These are phyloP conservation scores for Oryza glumipatula DNA, from an alignment of 176 grass and related monocot genomes.

Conservation along the genomic window DNA sequence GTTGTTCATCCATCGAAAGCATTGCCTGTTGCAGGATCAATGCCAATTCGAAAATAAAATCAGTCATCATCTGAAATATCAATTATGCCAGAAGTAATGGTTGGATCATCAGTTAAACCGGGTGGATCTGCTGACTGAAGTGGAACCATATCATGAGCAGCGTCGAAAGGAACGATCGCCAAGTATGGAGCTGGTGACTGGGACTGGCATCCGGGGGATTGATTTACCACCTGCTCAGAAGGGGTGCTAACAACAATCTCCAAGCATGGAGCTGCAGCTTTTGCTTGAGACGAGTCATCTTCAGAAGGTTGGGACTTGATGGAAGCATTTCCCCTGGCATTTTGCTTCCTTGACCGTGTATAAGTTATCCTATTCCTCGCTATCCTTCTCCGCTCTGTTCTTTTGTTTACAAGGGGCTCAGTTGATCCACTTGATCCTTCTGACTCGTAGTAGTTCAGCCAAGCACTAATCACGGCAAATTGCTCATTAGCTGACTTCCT, in stretches of 20 bases:
- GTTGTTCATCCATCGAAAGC: neutral
- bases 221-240: neutral
- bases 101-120: conserved; percentile 17
- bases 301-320: neutral
- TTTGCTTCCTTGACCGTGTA: conserved; percentile 41
- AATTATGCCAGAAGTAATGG: conserved; percentile 17
- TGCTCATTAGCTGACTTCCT: conserved; percentile 22
- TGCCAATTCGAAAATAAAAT: neutral
- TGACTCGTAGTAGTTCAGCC: conserved; percentile 65
- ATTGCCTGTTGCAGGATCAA: neutral
- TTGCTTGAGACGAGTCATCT: neutral
- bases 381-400: conserved; percentile 60
- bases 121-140: conserved; percentile 17
- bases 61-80: conserved; percentile 59
- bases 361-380: conserved; percentile 36
- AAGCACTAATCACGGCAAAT: conserved; percentile 48
- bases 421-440: conserved; percentile 63
- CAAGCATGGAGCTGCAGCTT: conserved; percentile 7
- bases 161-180: neutral
- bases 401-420: conserved; percentile 69
- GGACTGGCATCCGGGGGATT: neutral
- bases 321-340: neutral
- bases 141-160: conserved; percentile 24
- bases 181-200: conserved; percentile 15
- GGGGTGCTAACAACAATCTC: neutral